These are phyloP conservation scores for Escallonia rubra DNA, from an alignment of 129 eudicot genomes.

Conservation along the genomic window DNA sequence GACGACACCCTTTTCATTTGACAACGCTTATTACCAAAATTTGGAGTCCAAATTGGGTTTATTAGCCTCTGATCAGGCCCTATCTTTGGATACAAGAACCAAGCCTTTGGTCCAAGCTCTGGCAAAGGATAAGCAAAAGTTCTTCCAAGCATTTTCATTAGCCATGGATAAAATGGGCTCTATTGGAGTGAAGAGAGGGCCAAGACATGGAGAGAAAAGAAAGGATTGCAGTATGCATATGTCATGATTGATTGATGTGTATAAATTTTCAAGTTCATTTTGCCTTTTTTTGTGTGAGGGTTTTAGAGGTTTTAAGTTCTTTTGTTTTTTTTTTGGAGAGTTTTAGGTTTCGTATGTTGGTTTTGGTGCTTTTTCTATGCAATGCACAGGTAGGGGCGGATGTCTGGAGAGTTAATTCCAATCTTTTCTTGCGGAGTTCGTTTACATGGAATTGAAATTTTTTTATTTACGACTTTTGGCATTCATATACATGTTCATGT, in stretches of 20 bases:
- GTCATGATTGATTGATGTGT: conserved; percentile 2
- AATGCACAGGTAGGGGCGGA: neutral
- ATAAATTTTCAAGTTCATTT: neutral
- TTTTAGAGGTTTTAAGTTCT: neutral
- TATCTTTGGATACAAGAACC: conserved; percentile 70
- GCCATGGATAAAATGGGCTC: conserved; percentile 90
- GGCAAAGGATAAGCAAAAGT: conserved; percentile 53
- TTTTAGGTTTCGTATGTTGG: neutral
- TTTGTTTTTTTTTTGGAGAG: neutral
- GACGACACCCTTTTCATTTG: conserved; percentile 74
- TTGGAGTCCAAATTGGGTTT: conserved; percentile 67
- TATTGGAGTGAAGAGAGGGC: conserved; percentile 80
- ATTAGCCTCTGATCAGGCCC: conserved; percentile 61
- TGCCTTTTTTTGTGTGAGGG: neutral
- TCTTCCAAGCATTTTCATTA: conserved; percentile 54
- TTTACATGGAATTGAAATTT: too few species aligned
- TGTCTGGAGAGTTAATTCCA: neutral
- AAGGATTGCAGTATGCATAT: conserved; percentile 49
- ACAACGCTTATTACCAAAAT: conserved; percentile 72
- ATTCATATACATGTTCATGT: too few species aligned
- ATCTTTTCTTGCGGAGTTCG: too few species aligned
- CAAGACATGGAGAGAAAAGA: conserved; percentile 77
- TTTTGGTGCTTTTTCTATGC: neutral
- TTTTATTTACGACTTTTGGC: too few species aligned
- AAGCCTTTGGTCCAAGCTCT: conserved; percentile 60